Conservation (phyloP, 129 eudicot species). For the Silybum marianum region DNA sequence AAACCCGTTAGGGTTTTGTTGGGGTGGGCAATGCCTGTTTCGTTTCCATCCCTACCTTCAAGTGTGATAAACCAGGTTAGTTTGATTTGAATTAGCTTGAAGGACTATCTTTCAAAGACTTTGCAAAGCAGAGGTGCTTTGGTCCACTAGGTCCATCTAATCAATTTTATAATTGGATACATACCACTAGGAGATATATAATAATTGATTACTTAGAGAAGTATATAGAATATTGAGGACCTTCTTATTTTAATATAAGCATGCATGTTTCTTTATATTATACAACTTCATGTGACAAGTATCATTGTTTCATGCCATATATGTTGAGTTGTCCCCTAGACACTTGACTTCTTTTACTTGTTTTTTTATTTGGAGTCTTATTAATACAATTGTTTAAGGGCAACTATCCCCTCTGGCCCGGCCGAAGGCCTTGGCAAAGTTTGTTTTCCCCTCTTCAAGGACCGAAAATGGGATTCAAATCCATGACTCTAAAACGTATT, state of each 20-base stretch:
- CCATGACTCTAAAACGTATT: neutral
- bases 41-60: neutral
- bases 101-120: neutral
- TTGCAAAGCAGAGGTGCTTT: neutral
- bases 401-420: conserved; percentile 26
- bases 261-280: conserved; percentile 33
- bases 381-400: conserved; percentile 23
- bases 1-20: too few species aligned
- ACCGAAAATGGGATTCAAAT: neutral
- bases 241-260: conserved; percentile 29
- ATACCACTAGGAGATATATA: conserved; percentile 7
- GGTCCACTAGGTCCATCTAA: conserved; percentile 2
- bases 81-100: neutral
- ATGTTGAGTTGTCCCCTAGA: conserved; percentile 39
- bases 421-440: conserved; percentile 17
- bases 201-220: conserved; percentile 7
- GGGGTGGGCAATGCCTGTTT: too few species aligned
- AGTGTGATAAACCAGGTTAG: neutral
- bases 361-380: conserved; percentile 19
- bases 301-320: conserved; percentile 30
- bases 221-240: neutral
- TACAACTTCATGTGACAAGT: conserved; percentile 37
- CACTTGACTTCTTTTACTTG: conserved; percentile 3
- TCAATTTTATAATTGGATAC: conserved; percentile 13
- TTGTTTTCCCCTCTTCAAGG: conserved; percentile 8